These are phyloP conservation scores for Geotrichum citri-aurantii DNA, from an alignment of 1,139 yeast genomes.

Conservation along the genomic window DNA sequence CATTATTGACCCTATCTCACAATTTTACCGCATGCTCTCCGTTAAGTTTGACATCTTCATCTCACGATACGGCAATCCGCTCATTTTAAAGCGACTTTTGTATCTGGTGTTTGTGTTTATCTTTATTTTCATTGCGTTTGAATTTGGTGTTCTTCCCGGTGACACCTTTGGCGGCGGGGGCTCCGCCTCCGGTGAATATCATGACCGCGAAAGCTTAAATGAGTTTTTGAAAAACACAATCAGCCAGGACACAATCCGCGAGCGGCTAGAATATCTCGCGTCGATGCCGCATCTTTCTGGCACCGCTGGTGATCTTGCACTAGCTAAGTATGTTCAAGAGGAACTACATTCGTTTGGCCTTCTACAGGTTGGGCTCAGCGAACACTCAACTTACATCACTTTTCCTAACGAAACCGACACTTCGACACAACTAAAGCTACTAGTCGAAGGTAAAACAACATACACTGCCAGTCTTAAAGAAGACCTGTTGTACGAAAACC, in stretches of 20 bases:
- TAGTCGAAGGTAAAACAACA: constrained; percentile 13
- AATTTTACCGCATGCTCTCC: constrained; percentile 45
- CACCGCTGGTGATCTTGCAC: constrained; percentile 70
- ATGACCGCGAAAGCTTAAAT: constrained; percentile 50
- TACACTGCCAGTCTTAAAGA: constrained; percentile 14
- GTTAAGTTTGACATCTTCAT: constrained; percentile 51
- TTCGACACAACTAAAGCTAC: constrained; percentile 24
- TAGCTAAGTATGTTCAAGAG: constrained; percentile 60
- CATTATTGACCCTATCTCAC: constrained; percentile 60
- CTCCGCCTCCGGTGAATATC: constrained; percentile 42
- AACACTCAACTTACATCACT: constrained; percentile 51
- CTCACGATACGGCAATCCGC: constrained; percentile 71
- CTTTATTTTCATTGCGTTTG: constrained; percentile 52
- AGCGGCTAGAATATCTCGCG: constrained; percentile 66
- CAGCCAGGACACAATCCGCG: constrained; percentile 54
- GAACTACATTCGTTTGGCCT: constrained; percentile 56
- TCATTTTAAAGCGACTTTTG: constrained; percentile 68
- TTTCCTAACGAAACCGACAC: constrained; percentile 42
- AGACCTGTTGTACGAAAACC: constrained; percentile 24
- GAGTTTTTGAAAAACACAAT: constrained; percentile 47
- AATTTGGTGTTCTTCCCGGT: constrained; percentile 45
- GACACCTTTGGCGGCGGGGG: constrained; percentile 43
- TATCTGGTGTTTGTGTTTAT: constrained; percentile 60
- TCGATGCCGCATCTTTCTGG: constrained; percentile 86
- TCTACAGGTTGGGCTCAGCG: constrained; percentile 43